These are phyloP conservation scores for Cercis canadensis DNA, from an alignment of 306 rosid species.

Conservation along the genomic window DNA sequence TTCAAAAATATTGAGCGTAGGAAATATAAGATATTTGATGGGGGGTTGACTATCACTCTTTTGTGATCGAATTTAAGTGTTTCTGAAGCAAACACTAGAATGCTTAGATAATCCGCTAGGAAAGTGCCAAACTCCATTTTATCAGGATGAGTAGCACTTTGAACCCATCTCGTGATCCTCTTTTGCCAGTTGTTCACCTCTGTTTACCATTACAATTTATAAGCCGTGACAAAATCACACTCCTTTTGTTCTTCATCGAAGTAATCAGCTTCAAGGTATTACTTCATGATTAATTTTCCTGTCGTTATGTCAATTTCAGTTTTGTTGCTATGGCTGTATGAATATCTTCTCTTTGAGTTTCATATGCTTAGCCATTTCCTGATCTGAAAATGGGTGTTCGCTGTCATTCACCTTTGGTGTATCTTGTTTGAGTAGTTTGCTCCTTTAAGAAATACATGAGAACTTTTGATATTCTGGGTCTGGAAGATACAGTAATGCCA, in stretches of 20 bases:
- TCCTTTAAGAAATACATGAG: slow-evolving; percentile 29
- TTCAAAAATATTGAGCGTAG: slow-evolving; percentile 10
- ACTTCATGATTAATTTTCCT: slow-evolving; percentile 37
- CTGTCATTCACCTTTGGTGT: not conserved
- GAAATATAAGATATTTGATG: slow-evolving; percentile 31
- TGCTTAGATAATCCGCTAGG: slow-evolving; percentile 34
- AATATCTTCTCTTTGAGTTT: slow-evolving; percentile 44
- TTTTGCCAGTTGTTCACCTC: slow-evolving; percentile 24
- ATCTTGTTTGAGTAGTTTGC: slow-evolving; percentile 1
- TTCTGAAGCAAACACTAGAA: slow-evolving; percentile 40
- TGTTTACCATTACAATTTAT: slow-evolving; percentile 18
- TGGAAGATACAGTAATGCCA: slow-evolving; percentile 43
- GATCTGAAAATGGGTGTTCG: slow-evolving; percentile 32
- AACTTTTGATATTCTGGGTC: slow-evolving; percentile 27
- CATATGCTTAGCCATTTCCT: slow-evolving; percentile 36
- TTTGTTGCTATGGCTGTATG: slow-evolving; percentile 41
- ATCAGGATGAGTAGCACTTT: not conserved
- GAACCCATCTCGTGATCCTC: slow-evolving; percentile 38
- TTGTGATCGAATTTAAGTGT: slow-evolving; percentile 38
- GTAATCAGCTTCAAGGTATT: slow-evolving; percentile 3
- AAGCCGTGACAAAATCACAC: slow-evolving; percentile 11
- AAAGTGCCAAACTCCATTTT: slow-evolving; percentile 38
- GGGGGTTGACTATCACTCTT: slow-evolving; percentile 32
- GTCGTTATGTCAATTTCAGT: slow-evolving; percentile 36
- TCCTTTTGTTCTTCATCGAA: not conserved